phyloP scores from a whole-genome alignment of 1,284 basidiomycete species.

The Coniferiporia sulphurascens region DNA sequence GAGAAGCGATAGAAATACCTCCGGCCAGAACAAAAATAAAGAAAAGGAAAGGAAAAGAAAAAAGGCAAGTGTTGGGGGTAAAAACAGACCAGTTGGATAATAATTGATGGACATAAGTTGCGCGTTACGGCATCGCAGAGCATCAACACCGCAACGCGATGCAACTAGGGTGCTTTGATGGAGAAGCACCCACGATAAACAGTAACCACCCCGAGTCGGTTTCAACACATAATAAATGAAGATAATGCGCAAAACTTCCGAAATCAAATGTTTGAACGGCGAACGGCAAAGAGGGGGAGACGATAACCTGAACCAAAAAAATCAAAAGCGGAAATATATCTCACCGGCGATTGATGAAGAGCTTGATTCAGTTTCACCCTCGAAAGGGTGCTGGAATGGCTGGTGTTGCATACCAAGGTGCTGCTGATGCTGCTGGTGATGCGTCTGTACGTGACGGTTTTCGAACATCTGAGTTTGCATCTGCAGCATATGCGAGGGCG shows the following conservation, averaged over 20 bases:
- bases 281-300: neutral
- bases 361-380: neutral
- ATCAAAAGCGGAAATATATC: neutral
- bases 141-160: constrained; percentile 4
- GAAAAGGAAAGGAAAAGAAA: too few species aligned
- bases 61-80: too few species aligned
- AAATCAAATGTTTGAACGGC: neutral
- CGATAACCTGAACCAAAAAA: neutral
- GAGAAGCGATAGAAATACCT: too few species aligned
- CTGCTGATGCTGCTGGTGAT: neutral
- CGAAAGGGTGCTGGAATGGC: neutral
- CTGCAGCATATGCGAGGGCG: neutral
- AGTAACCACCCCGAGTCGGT: neutral
- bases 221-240: neutral
- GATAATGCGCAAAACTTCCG: neutral
- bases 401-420: neutral
- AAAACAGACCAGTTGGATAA: too few species aligned
- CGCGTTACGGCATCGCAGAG: neutral
- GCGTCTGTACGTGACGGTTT: neutral
- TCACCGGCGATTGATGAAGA: constrained; percentile 1
- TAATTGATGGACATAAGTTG: neutral
- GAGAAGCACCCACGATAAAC: neutral
- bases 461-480: neutral
- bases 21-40: too few species aligned
- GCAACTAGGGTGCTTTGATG: neutral